A percentile compares a stretch with the other conserved stretches of the same genome.
Conservation (phyloP, 73 alveolate species). For the Tetrahymena elliotti region DNA sequence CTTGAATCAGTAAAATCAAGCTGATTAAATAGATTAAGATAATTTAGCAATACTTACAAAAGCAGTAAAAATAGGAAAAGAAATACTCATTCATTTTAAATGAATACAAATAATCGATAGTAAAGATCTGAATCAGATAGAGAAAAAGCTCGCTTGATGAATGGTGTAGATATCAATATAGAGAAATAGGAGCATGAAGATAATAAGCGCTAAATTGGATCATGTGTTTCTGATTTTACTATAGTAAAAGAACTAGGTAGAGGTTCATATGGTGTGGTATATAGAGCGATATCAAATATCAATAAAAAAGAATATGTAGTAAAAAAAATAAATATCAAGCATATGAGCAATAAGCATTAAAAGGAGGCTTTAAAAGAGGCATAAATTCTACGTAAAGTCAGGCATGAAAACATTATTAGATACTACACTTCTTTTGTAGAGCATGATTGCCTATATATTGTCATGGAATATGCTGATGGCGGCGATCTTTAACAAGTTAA, state of each 20-base stretch:
- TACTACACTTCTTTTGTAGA: slow-evolving; percentile 85
- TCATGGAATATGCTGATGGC: slow-evolving; percentile 95
- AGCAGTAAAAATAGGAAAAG: not conserved
- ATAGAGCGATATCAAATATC: slow-evolving; percentile 59
- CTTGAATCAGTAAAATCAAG: not conserved
- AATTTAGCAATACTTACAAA: not conserved
- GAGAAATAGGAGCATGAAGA: not conserved
- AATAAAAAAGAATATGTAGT: slow-evolving; percentile 73
- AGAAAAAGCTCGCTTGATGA: not conserved
- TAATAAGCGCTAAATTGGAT: slow-evolving; percentile 3
- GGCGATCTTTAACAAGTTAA: slow-evolving; percentile 88
- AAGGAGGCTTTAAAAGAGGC: slow-evolving; percentile 85
- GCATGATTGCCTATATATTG: slow-evolving; percentile 75
- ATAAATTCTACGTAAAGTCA: slow-evolving; percentile 65
- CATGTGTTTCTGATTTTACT: slow-evolving; percentile 62
- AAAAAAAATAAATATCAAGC: slow-evolving; percentile 84
- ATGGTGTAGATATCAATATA: not conserved
- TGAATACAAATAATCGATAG: not conserved
- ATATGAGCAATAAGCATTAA: slow-evolving; percentile 80
- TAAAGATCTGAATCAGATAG: not conserved
- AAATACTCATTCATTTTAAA: not conserved
- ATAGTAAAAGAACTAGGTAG: slow-evolving; percentile 80
- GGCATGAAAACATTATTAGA: slow-evolving; percentile 80
- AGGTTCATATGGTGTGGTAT: slow-evolving; percentile 91
- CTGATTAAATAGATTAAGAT: not conserved